Evolutionary conservation across 139 green algal species (phyloP).

Genomic region (Coelastrella sp.): DNA sequence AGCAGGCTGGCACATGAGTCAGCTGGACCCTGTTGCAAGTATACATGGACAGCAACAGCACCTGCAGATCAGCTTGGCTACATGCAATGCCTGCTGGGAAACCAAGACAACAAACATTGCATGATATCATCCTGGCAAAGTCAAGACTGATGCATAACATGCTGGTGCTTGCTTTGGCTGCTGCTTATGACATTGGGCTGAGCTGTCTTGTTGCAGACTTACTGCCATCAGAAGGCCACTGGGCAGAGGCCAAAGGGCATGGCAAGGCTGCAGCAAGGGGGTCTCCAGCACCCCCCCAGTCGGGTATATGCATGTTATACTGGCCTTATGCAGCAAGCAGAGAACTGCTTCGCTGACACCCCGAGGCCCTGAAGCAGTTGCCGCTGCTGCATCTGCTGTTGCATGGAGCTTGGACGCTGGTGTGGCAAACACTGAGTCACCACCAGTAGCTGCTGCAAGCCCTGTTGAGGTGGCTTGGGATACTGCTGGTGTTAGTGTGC

Average conservation of each 20-base stretch:
- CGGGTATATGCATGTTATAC: constrained; percentile 57
- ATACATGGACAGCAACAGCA: no score
- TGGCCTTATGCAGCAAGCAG: constrained; percentile 68
- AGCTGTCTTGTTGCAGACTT: not conserved
- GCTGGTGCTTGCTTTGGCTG: no score
- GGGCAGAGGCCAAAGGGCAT: constrained; percentile 59
- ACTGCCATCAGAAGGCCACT: constrained; percentile 72
- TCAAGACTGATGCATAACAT: no score
- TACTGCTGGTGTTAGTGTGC: not conserved
- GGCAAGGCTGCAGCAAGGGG: constrained; percentile 57
- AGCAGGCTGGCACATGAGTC: constrained; percentile 59
- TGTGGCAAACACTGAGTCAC: not conserved
- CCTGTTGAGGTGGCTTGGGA: not conserved
- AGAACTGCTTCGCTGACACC: constrained; percentile 49
- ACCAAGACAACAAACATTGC: constrained; percentile 5
- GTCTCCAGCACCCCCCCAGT: constrained; percentile 62
- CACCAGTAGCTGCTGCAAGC: not conserved
- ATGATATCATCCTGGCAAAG: no score
- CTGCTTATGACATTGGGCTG: not conserved
- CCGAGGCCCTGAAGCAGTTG: not conserved
- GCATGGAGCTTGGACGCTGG: not conserved
- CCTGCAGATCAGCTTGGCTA: no score
- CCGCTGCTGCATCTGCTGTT: not conserved
- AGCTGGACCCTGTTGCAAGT: constrained; percentile 42
- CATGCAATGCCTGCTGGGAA: no score